Base-by-base conservation (phyloP, 164 flowering plant genomes). In the Dillenia suffruticosa region DNA sequence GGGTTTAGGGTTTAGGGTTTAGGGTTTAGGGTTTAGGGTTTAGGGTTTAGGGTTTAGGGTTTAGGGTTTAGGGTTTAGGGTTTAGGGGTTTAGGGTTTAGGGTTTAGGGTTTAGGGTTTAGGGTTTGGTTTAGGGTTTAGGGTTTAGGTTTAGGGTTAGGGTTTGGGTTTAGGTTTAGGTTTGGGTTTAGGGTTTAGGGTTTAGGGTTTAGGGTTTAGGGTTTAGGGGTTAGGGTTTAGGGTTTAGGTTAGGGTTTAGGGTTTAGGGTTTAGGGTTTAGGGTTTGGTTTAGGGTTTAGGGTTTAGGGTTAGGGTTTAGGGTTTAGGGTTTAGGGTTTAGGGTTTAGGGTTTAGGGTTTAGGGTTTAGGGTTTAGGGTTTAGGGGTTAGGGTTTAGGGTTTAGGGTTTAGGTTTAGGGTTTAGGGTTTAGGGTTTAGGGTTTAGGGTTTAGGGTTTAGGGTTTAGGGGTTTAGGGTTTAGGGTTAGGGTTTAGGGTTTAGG, bases 301-400 rank as follows among this genome's bases (percentile, higher is more conserved):
- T 43, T 57, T 57, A 57, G 59, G 59, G 47, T 32, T 57, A 57
- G 59, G 59, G 59, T 57, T 57, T 57, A 57, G 59, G 59, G 47
- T 57, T 57, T 57, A 57, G 59, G 59, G 59, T 57, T 57, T 57
- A 57, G 59, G 59, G 59, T 57, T 57, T 57, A 57, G 59, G 59
- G 59, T 57, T 57, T 57, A 57, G 59, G 59, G 59, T 43, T 57
- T 57, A 24, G 44, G 59, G 59, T 57, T 57, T 57, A 57, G 59
- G 59, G 59, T 57, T 57, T 57, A 57, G 59, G 46, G 59, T 57
- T 57, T 57, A 57, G 59, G 59, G 59, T 57, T 57, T 57, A 57
- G 59, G 59, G 59, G 32, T 57, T 57, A 57, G 59, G 59, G 59
- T 57, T 57, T 57, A 57, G 59, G 59, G 59, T 57, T 57, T 40